Base-by-base conservation (phyloP, 306 rosid species). In the apple (Malus domestica) region DNA sequence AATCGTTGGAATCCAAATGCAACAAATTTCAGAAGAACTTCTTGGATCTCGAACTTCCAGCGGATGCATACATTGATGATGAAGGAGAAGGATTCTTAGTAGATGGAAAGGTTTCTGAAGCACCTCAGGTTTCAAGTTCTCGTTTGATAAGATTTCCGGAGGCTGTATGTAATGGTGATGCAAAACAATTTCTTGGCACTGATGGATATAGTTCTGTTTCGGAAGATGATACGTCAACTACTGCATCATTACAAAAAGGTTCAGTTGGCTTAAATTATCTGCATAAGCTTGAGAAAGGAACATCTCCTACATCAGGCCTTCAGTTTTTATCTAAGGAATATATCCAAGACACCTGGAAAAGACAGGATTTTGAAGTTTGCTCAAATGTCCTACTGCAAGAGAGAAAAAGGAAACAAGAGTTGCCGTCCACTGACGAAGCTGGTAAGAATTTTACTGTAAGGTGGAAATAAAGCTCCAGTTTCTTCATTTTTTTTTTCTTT, bases 1-100 rank as follows among this genome's bases (percentile, higher is more conserved):
- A 75, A 67, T 71, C 57, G 32, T 77, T 68, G 8, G 88, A 84
- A 70, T 81, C 83, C 79, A 82, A 80, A 59, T 76, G 72, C 86
- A 83, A 81, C 84, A 88, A 82, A 83, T 45, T 83, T 75, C 88
- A 88, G 49, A 95, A 84, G 67, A 88, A 87, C 67, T 19, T 81
- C 61, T 80, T 91, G 84, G 97, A 95, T 90, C 97, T 95, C 66
- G 85, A 87, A 82, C 96, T 92, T 83, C 91, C 96, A 33, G 92
- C 91, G 76, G 87, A 89, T 72, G 91, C 76, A 69, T 88, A 88
- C 84, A 83, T 85, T 77, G 88, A 85, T 74, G 76, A 80, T 66
- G 90, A 86, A 80, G 86, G 84, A 71, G 85, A 74, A 65, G 87
- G 82, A 71, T 49, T 58, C n/a, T 71, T 77, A 20, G 85, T 79